Evolutionary conservation across 1,139 yeast genomes (phyloP).

Genomic region (Meyerozyma sp.): DNA sequence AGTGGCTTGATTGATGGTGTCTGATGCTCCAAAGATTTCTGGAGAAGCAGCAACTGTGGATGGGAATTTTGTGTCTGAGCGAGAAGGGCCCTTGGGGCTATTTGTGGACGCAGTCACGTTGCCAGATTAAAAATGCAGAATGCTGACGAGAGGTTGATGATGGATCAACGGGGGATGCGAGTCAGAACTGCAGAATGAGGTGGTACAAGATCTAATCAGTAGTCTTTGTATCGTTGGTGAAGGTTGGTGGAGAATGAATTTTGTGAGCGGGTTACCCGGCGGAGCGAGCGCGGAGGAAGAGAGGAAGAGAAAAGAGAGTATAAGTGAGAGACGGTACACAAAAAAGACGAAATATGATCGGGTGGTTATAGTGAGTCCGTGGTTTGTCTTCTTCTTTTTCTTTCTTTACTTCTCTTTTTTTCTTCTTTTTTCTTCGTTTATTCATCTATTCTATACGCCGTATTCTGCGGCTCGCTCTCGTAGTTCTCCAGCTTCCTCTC

Average conservation of each 20-base stretch:
- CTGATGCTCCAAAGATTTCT: neutral
- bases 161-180: neutral
- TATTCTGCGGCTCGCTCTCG: neutral
- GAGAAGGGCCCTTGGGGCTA: conserved; percentile 29
- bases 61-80: neutral
- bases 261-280: conserved; percentile 1
- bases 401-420: neutral
- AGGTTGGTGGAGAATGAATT: neutral
- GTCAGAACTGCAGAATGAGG: neutral
- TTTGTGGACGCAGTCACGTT: conserved; percentile 23
- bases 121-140: neutral
- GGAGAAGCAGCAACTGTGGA: neutral
- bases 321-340: no score
- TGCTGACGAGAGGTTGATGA: neutral
- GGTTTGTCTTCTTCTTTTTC: no score
- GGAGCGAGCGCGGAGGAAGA: neutral
- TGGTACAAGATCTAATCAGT: conserved; percentile 14
- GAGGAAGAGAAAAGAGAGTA: neutral
- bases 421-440: neutral
- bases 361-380: no score
- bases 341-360: no score
- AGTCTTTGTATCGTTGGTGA: conserved; percentile 7
- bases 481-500: neutral
- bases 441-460: neutral
- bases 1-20: neutral